Percentiles rank a stretch among this genome's conserved stretches.
Conservation (phyloP, 345 rosid species). For the Salix arbutifolia region DNA sequence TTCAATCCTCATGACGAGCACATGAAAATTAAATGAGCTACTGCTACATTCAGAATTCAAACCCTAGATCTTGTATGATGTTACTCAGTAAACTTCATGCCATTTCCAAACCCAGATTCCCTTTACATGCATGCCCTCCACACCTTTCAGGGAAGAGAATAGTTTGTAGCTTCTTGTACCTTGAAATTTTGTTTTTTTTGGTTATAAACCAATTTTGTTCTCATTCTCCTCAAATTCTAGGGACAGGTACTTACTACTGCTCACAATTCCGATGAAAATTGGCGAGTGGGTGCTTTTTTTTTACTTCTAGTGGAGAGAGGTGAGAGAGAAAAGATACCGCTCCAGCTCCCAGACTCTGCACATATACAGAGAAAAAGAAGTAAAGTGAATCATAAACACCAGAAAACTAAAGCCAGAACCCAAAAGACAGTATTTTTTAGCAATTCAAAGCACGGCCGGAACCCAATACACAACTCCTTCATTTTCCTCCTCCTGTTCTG, state of each 20-base stretch:
- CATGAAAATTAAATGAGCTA: background rate
- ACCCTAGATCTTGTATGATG: background rate
- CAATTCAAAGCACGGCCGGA: background rate
- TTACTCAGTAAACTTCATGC: slow-evolving; percentile 21
- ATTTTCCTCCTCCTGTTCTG: slow-evolving; percentile 10
- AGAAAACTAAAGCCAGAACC: slow-evolving; percentile 10
- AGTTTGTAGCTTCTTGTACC: slow-evolving; percentile 2
- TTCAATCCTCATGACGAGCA: background rate
- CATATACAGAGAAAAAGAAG: slow-evolving; percentile 14
- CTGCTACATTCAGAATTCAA: slow-evolving; percentile 7
- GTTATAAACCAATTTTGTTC: slow-evolving; percentile 12
- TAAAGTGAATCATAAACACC: slow-evolving; percentile 19
- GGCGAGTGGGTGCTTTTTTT: background rate
- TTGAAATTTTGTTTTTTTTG: background rate
- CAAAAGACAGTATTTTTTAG: background rate
- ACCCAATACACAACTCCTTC: background rate
- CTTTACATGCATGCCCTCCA: slow-evolving; percentile 7
- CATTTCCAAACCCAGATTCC: slow-evolving; percentile 18
- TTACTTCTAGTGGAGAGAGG: slow-evolving; percentile 5
- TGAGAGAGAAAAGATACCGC: background rate
- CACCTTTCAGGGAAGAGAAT: background rate
- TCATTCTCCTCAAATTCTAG: slow-evolving; percentile 24
- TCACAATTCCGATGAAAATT: slow-evolving; percentile 17
- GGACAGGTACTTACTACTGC: background rate
- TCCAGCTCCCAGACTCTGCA: slow-evolving; percentile 23